phyloP scores from a whole-genome alignment of 169 alveolate species.

The Theileria equi region DNA sequence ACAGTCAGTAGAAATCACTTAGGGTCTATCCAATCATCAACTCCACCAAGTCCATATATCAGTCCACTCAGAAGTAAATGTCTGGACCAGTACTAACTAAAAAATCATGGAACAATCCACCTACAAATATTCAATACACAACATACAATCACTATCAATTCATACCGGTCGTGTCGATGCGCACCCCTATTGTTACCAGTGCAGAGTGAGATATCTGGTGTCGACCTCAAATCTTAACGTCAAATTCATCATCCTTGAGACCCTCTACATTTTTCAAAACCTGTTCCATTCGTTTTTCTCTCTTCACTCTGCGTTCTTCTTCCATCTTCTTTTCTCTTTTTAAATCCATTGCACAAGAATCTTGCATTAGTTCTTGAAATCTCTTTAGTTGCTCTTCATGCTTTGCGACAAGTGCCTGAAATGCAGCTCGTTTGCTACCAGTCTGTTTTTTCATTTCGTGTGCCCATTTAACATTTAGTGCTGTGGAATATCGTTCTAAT shows the following conservation, averaged over 20 bases:
- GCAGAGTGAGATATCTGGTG: no score
- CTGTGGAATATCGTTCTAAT: constrained; percentile 83
- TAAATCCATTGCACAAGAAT: constrained; percentile 21
- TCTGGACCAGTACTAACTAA: no score
- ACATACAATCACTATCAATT: no score
- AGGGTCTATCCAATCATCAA: no score
- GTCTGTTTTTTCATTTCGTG: constrained; percentile 64
- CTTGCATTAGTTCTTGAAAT: constrained; percentile 51
- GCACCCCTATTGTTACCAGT: no score
- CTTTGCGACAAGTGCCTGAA: constrained; percentile 38
- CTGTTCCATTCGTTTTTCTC: constrained; percentile 20
- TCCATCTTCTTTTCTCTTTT: constrained; percentile 11
- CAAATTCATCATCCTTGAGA: constrained; percentile 24
- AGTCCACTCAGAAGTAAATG: no score
- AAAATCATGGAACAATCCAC: no score
- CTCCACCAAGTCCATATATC: no score
- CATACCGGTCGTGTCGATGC: no score
- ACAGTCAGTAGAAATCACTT: no score
- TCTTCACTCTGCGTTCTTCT: constrained; percentile 18
- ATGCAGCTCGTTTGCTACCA: constrained; percentile 43
- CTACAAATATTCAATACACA: no score
- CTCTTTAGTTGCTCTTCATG: constrained; percentile 51
- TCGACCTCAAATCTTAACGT: constrained; percentile 20
- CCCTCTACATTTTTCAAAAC: constrained; percentile 21
- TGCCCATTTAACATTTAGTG: constrained; percentile 95